Base-by-base conservation (phyloP, 148 eudicot genomes). In the Fallopia convolvulus region DNA sequence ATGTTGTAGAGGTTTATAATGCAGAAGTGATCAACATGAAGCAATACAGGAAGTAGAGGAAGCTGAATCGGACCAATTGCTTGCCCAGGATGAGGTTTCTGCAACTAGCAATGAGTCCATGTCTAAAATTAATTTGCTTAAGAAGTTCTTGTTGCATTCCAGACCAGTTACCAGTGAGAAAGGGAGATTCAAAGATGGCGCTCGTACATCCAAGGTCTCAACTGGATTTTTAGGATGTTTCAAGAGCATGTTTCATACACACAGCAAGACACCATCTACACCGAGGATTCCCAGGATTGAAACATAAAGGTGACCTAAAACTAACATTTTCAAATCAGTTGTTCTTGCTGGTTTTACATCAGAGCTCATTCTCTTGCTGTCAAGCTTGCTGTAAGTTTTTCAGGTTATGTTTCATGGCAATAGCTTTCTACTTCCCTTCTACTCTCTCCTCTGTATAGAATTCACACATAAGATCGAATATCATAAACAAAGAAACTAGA, bases 91-190 rank as follows among this genome's bases (percentile, higher is more conserved):
- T 68, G 72, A 68, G 44, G 44, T 68, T 15, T 39, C 72, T 68
- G 39, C 44, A 32, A 36, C 10, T 17, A 36, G 11, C 46, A 68
- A 68, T 4, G 72, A 39, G 36, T 39, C 72, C 72, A 68, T 39
- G 21, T 17, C 72, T 68, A 33, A 18, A 14, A 12, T 46, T 68
- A 68, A 39, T 36, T 68, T 68, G 46, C 72, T 68, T 39, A 68
- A 32, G 72, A 68, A 39, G 72, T 68, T 68, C 4, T 10, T 68
- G 44, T 36, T 68, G 72, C 72, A 68, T 68, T 39, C 72, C n/a
- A 68, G 44, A 68, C 72, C 72, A 14, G 15, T 15, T 68, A 11
- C 70, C 17, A 32, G 18, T 65, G 70, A 65, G 40, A 65, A 30
- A 30, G 70, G 41, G 40, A 65, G 70, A 65, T 32, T 30, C 40